Base-by-base conservation (phyloP, 495 filamentous ascomycete species). In the Margaritispora aquatica region DNA sequence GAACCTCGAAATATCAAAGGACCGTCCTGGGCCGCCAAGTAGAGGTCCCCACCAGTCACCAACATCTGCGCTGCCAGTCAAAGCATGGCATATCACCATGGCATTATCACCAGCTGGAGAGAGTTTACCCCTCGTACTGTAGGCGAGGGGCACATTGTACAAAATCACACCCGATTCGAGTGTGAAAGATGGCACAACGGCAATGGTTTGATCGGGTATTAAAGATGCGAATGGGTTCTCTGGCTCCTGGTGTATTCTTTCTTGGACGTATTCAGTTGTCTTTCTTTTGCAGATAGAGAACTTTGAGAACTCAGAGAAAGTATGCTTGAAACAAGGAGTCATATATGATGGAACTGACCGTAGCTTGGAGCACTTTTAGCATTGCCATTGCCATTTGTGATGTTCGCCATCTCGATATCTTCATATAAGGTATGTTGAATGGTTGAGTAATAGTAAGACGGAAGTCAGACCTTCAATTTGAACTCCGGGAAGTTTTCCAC, bases 1-100 rank as follows among this genome's bases (percentile, higher is more conserved):
- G 79, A 97, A 97, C 31, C 90, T 84, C 13, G 89, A 89, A 13
- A 85, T 83, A 71, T 98, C 94, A 67, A 98, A 97, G 1, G 92
- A 93, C 65, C 89, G 87, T 29, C 93, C 92, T 52, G 88, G 82
- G 9, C 92, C 90, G 26, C 92, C 92, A 9, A 97, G 83, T 21
- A 98, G 79, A 19, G 94, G 94, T 7, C 94, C 94, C 94, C 94
- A 98, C 94, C 94, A 98, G 75, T 98, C 94, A 59, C 84, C 82
- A 26, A 97, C 94, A 75, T 98, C 94, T 56, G 94, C 91, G 64
- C 92, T 96, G 51, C 94, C 94, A 34, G 94, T 96, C 63, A 98
- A 74, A 41, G 94, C 94, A 75, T 98, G 94, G 73, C 94, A 98
- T 64, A 98, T 96, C 53, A 98, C 87, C 85, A 98, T 85, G 55